These are phyloP conservation scores for Urostyla sp. DNA, from an alignment of 73 alveolate species.

Conservation along the genomic window DNA sequence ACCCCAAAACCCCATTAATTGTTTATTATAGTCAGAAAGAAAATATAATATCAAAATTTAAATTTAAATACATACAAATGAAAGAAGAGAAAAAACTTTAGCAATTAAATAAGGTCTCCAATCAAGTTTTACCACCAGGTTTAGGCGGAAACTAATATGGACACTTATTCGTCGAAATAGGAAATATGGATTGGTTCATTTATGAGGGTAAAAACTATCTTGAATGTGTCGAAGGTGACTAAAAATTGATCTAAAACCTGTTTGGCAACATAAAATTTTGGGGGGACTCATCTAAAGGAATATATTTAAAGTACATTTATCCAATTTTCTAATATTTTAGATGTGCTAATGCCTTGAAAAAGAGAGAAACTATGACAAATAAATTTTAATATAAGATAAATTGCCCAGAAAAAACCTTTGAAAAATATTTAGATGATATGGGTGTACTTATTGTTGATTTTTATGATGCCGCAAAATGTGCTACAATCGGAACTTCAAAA, in stretches of 20 bases:
- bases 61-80: too few species aligned
- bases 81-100: too few species aligned
- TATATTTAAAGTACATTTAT: slow-evolving; percentile 12
- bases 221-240: background rate
- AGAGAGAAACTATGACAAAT: slow-evolving; percentile 36
- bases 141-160: slow-evolving; percentile 54
- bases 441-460: slow-evolving; percentile 56
- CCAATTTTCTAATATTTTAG: background rate
- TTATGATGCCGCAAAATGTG: slow-evolving; percentile 40
- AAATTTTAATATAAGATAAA: slow-evolving; percentile 39
- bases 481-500: slow-evolving; percentile 60
- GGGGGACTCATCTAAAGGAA: slow-evolving; percentile 60
- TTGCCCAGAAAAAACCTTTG: slow-evolving; percentile 66
- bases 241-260: background rate
- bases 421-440: slow-evolving; percentile 64
- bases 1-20: too few species aligned
- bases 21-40: too few species aligned
- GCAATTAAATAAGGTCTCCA: background rate
- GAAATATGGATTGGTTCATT: slow-evolving; percentile 49
- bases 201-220: slow-evolving; percentile 52
- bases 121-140: slow-evolving; percentile 42
- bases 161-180: slow-evolving; percentile 35
- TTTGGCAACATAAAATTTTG: slow-evolving; percentile 57
- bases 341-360: slow-evolving; percentile 32
- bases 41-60: too few species aligned